These are phyloP conservation scores for Phytophthora palmivora DNA, from an alignment of 352 stramenopile genomes.

Conservation along the genomic window DNA sequence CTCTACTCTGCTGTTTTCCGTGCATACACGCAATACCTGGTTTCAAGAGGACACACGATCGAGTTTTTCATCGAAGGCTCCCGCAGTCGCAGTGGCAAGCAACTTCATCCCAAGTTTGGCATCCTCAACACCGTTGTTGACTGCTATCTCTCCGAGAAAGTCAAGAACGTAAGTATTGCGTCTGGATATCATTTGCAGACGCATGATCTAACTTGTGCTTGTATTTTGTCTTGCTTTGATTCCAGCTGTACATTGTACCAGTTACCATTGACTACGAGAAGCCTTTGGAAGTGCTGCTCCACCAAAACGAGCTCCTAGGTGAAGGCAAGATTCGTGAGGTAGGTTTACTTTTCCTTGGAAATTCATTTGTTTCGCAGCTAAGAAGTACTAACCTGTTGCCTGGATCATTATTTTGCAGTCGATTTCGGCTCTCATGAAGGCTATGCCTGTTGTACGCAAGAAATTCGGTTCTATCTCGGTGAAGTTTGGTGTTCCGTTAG, in stretches of 20 bases:
- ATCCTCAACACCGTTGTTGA: constrained; percentile 79
- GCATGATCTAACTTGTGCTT: constrained; percentile 2
- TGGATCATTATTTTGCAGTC: constrained; percentile 40
- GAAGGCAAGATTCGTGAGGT: constrained; percentile 86
- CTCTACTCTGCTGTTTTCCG: constrained; percentile 83
- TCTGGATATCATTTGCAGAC: background rate
- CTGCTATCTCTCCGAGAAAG: constrained; percentile 68
- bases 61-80: constrained; percentile 91
- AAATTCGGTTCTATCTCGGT: constrained; percentile 87
- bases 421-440: constrained; percentile 70
- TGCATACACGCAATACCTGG: constrained; percentile 84
- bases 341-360: constrained; percentile 2
- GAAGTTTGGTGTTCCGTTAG: constrained; percentile 75
- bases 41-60: constrained; percentile 77
- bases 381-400: too few species aligned
- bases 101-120: constrained; percentile 84
- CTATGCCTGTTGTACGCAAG: constrained; percentile 70
- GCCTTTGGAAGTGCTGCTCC: constrained; percentile 78
- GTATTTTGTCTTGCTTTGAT: constrained; percentile 5
- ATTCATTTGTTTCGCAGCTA: too few species aligned
- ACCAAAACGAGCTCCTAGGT: constrained; percentile 83
- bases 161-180: constrained; percentile 72
- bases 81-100: constrained; percentile 84
- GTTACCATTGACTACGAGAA: constrained; percentile 91
- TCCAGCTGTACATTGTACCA: constrained; percentile 77